Base-by-base conservation (phyloP, 306 rosid genomes). In the Acacia confusa region DNA sequence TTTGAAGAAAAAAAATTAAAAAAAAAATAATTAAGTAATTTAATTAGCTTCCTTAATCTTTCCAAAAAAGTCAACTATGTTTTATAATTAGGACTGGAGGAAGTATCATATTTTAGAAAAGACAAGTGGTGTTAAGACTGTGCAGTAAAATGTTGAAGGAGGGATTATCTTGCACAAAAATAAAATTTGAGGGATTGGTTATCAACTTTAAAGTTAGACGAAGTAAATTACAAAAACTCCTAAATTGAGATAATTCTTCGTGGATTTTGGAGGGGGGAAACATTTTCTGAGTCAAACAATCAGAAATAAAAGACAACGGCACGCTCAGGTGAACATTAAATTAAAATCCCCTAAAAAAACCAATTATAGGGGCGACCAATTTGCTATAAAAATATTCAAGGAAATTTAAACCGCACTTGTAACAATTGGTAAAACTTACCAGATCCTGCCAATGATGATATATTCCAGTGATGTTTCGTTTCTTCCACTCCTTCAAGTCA, bases 401-500 rank as follows among this genome's bases (percentile, higher is more conserved):
- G 32, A 27, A 63, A 3, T 66, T 66, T 34, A 17, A 17, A 47
- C 34, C 5, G 58, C 27, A 22, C n/a, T 22, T 45, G 32, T 43
- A 75, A 74, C 79, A 40, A 57, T 50, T 47, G 14, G 58, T 9
- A 68, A 82, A 84, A 45, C 65, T 84, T 90, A 95, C 99, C 95
- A 87, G 71, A 84, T 95, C 97, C 86, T 95, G 99, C 98, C 99
- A 95, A 71, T 88, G 78, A 83, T 95, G 99, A 86, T 95, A 95
- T 74, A 93, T 91, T 79, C 97, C 96, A 19, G 99, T 95, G 80
- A 93, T 95, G 79, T 95, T 89, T 79, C 82, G 87, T 79, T 90
- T 95, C 87, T 87, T 93, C 99, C 98, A 95, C 90, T 93, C 99
- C 86, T 89, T 90, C 93, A 95, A 82, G 89, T 95, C 97, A 72